A percentile compares a stretch with the other conserved stretches of the same genome.
These are phyloP conservation scores for Fusarium pininemorale DNA, from an alignment of 2,329 filamentous ascomycete genomes.

Conservation along the genomic window DNA sequence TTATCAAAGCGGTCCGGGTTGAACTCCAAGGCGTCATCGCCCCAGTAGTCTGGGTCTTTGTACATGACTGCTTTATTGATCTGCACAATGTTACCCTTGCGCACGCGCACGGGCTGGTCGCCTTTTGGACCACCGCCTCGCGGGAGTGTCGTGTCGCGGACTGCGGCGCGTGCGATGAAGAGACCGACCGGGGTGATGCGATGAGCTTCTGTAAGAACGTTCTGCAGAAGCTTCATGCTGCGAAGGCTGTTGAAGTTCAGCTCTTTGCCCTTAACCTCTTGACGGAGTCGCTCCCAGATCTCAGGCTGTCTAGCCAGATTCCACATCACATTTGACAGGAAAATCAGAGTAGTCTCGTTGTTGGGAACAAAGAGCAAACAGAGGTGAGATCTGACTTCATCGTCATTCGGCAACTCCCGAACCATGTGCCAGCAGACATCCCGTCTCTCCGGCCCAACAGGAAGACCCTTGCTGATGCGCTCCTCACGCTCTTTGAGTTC, in stretches of 20 bases:
- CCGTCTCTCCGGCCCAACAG: background rate
- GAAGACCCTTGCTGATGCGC: background rate
- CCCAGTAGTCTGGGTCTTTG: constrained; percentile 1
- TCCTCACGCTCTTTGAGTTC: constrained; percentile 1
- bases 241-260: background rate
- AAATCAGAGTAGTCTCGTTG: background rate
- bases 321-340: background rate
- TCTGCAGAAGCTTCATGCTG: background rate
- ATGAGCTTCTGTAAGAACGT: background rate
- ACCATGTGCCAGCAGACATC: constrained; percentile 11
- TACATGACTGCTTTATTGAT: constrained; percentile 13
- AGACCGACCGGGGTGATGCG: background rate
- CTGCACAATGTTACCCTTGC: background rate
- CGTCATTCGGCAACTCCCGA: background rate
- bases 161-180: background rate
- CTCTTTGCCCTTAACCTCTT: background rate
- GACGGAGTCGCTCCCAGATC: background rate
- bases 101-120: background rate
- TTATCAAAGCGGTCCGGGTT: background rate
- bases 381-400: constrained; percentile 3
- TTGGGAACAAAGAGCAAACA: constrained; percentile 4
- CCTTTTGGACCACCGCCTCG: background rate
- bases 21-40: background rate
- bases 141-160: background rate
- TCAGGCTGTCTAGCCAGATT: background rate